phyloP scores from a whole-genome alignment of 345 rosid species.

The Eucalyptus curtisii region DNA sequence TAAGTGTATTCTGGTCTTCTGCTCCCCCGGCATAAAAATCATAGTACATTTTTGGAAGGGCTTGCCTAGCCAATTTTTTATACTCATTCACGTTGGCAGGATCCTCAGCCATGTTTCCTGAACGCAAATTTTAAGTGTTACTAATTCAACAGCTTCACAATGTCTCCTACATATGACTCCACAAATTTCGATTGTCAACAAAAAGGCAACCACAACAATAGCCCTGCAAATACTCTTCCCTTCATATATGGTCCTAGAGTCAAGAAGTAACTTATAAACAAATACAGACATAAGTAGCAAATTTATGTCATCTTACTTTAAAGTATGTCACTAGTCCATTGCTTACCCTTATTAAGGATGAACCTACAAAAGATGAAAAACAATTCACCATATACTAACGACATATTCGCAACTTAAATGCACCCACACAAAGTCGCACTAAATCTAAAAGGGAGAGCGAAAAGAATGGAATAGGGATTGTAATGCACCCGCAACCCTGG shows the following conservation, averaged over 20 bases:
- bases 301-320: too few relatives aligned
- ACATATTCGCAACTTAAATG: not conserved
- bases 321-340: too few relatives aligned
- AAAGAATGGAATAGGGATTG: not conserved
- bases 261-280: not conserved
- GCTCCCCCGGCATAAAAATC: constrained; percentile 76
- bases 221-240: not conserved
- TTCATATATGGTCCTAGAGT: not conserved
- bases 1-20: constrained; percentile 65
- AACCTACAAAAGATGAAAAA: too few relatives aligned
- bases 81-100: constrained; percentile 69
- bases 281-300: too few relatives aligned
- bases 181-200: not conserved
- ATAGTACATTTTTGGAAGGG: constrained; percentile 73
- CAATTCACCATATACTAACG: too few relatives aligned
- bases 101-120: constrained; percentile 33
- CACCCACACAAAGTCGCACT: not conserved
- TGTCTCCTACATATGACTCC: not conserved
- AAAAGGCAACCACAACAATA: not conserved
- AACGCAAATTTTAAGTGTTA: not conserved
- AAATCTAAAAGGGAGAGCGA: too few relatives aligned
- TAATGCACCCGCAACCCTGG: too few relatives aligned
- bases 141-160: not conserved
- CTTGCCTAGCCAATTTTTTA: constrained; percentile 55
- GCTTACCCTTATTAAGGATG: too few relatives aligned